A percentile compares a stretch with the other conserved stretches of the same genome.
Evolutionary conservation across 495 filamentous ascomycete genomes (phyloP).

Genomic region (Lasiosphaeria ovina): DNA sequence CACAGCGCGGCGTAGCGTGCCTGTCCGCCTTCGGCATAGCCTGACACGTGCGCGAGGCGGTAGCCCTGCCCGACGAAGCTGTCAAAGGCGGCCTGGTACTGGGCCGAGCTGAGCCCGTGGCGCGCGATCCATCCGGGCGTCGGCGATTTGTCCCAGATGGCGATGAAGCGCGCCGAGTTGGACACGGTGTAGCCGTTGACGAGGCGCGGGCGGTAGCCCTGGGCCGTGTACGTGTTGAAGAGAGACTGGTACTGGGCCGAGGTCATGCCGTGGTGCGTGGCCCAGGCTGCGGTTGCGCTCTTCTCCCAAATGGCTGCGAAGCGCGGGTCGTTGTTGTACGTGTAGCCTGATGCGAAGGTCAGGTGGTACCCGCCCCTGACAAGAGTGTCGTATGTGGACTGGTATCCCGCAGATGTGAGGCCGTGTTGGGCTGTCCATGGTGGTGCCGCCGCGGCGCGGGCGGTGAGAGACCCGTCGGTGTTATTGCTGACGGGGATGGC

Average conservation of each 20-base stretch:
- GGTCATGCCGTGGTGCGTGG: not conserved
- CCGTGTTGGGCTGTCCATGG: not conserved
- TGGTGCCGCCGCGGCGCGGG: too few relatives aligned
- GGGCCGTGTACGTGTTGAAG: not conserved
- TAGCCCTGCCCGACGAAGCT: not conserved
- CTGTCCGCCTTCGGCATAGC: not conserved
- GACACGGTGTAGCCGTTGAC: not conserved
- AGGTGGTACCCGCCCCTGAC: not conserved
- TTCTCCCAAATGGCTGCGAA: not conserved
- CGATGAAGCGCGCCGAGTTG: not conserved
- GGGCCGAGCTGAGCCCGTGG: not conserved
- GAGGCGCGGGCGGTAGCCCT: not conserved
- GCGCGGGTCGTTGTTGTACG: not conserved
- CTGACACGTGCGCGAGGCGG: not conserved
- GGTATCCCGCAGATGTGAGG: not conserved
- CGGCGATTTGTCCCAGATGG: not conserved
- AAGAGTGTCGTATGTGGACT: not conserved
- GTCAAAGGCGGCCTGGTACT: not conserved
- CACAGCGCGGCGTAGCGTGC: slow-evolving; percentile 2
- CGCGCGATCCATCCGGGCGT: not conserved
- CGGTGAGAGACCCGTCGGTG: not conserved
- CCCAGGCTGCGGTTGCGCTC: not conserved
- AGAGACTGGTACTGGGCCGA: not conserved
- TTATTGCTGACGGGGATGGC: not conserved
- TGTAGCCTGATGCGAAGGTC: not conserved